These are phyloP conservation scores for Ceratobasidium sp. DNA, from an alignment of 1,284 basidiomycete genomes.

Conservation along the genomic window DNA sequence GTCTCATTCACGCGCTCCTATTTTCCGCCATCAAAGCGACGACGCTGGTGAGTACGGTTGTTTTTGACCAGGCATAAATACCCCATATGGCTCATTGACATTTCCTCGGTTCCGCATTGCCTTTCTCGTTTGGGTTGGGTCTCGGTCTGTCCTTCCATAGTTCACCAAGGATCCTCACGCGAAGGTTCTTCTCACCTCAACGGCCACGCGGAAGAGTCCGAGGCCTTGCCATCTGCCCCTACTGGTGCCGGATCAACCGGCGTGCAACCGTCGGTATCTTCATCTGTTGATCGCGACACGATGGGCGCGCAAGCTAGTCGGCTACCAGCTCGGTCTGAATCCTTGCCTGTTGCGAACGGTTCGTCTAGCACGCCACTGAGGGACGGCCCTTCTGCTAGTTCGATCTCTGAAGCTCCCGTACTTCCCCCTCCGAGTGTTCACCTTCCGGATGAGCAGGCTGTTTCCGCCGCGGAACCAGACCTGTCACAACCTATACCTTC, in stretches of 20 bases:
- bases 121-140: conserved; percentile 11
- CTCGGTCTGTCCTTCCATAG: conserved; percentile 1
- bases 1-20: background rate
- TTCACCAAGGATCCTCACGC: conserved; percentile 16
- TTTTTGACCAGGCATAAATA: background rate
- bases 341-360: conserved; percentile 1
- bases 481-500: conserved; percentile 46
- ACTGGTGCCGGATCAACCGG: background rate
- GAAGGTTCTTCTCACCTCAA: conserved; percentile 3
- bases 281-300: conserved; percentile 16
- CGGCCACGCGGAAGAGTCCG: conserved; percentile 17
- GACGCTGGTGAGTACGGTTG: conserved; percentile 54
- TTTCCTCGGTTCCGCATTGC: background rate
- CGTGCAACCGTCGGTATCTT: background rate
- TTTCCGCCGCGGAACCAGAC: conserved; percentile 43
- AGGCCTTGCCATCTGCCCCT: background rate
- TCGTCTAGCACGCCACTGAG: background rate
- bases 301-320: conserved; percentile 20
- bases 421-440: conserved; percentile 18
- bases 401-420: background rate
- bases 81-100: conserved; percentile 19
- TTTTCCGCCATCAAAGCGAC: conserved; percentile 36
- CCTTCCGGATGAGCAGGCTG: background rate
- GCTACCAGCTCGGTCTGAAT: conserved; percentile 18
- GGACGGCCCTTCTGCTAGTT: background rate